Percentiles rank a stretch among this genome's conserved stretches.
Conservation (phyloP, 345 rosid genomes). For the Citrus australasica region DNA sequence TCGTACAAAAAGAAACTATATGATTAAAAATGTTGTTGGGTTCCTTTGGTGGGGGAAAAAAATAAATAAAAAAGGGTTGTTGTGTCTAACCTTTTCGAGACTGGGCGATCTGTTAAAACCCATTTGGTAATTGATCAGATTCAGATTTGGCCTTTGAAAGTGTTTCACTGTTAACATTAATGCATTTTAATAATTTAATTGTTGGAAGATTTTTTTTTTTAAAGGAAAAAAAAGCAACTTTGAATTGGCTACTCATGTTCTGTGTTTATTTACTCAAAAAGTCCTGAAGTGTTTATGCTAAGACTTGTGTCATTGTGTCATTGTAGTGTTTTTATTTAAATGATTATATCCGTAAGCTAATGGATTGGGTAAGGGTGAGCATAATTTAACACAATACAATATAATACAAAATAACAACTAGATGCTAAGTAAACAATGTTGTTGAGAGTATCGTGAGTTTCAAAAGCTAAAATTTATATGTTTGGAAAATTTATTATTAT, state of each 20-base stretch:
- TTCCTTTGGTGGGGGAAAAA: too few species aligned
- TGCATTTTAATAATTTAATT: too few species aligned
- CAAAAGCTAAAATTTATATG: too few species aligned
- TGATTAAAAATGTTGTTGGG: not conserved
- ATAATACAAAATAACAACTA: too few species aligned
- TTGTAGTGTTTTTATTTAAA: not conserved
- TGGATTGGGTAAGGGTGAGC: too few species aligned
- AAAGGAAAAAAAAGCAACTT: too few species aligned
- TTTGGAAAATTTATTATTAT: too few species aligned
- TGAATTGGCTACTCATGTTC: not conserved
- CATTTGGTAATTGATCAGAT: too few species aligned
- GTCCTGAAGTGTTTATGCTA: not conserved
- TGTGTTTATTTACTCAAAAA: not conserved
- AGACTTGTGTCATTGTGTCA: not conserved
- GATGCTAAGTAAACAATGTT: too few species aligned
- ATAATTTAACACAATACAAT: too few species aligned
- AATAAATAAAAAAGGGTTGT: not conserved
- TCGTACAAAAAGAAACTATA: not conserved
- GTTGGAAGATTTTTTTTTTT: not conserved
- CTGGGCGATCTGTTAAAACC: not conserved
- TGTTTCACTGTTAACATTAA: not conserved
- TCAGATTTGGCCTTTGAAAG: not conserved
- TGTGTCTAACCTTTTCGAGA: not conserved
- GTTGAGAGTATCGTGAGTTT: too few species aligned
- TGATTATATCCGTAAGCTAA: too few species aligned